A percentile compares a stretch with the other conserved stretches of the same genome.
These are phyloP conservation scores for Malus hybrid DNA, from an alignment of 331 rosid genomes.

Conservation along the genomic window DNA sequence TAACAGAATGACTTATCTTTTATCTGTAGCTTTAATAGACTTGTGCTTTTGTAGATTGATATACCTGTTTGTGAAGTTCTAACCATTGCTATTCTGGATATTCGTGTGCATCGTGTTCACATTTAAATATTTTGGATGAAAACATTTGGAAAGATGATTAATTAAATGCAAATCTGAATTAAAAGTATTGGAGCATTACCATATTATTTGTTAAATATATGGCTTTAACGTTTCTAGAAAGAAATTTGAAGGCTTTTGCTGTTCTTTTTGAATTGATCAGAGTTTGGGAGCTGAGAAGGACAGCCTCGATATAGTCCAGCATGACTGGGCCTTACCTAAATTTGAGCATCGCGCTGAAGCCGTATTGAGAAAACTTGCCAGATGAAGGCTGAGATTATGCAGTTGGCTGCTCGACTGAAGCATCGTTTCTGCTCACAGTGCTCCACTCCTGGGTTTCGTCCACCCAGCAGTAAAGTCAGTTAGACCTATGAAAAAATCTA, in stretches of 20 bases:
- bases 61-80: background rate
- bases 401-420: background rate
- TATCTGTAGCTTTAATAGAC: background rate
- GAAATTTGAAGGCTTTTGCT: background rate
- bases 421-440: background rate
- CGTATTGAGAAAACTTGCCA: slow-evolving; percentile 42
- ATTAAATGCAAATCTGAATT: background rate
- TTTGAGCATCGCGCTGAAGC: slow-evolving; percentile 72
- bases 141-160: background rate
- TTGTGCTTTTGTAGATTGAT: background rate
- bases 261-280: slow-evolving; percentile 32
- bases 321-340: slow-evolving; percentile 82
- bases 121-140: background rate
- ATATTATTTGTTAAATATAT: background rate
- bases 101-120: background rate
- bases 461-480: background rate
- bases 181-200: background rate
- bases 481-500: background rate
- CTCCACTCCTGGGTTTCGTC: background rate
- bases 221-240: background rate
- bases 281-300: slow-evolving; percentile 91
- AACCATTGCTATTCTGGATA: background rate
- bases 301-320: slow-evolving; percentile 89
- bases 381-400: slow-evolving; percentile 16
- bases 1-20: background rate